These are phyloP conservation scores for Tolypocladium ovalisporum DNA, from an alignment of 2,329 filamentous ascomycete species.

Conservation along the genomic window DNA sequence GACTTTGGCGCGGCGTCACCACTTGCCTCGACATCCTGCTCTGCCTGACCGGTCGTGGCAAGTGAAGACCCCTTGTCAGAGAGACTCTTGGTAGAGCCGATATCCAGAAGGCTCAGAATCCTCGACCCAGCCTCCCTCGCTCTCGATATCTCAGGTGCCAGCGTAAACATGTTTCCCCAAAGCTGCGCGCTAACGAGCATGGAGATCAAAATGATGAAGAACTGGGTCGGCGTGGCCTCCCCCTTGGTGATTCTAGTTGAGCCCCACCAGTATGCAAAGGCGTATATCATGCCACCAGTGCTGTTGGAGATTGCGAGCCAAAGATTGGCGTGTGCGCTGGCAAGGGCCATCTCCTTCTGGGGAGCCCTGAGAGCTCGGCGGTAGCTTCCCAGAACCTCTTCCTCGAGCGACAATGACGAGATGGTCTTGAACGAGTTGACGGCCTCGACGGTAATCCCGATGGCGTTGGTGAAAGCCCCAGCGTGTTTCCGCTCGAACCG, in stretches of 20 bases:
- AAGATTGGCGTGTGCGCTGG: slow-evolving; percentile 40
- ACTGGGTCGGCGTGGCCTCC: slow-evolving; percentile 53
- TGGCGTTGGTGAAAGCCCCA: slow-evolving; percentile 51
- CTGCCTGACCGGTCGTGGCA: slow-evolving; percentile 3
- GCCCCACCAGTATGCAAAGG: slow-evolving; percentile 74
- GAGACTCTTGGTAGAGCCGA: slow-evolving; percentile 22
- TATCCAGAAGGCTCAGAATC: slow-evolving; percentile 40
- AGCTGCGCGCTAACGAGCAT: slow-evolving; percentile 63
- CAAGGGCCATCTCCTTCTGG: slow-evolving; percentile 41
- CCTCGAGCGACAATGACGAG: slow-evolving; percentile 41
- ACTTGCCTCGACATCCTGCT: slow-evolving; percentile 27
- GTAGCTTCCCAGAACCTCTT: slow-evolving; percentile 41
- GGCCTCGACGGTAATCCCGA: slow-evolving; percentile 55
- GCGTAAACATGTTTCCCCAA: slow-evolving; percentile 63
- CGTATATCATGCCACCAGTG: slow-evolving; percentile 57
- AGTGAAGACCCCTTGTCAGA: slow-evolving; percentile 6
- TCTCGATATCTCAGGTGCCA: slow-evolving; percentile 64
- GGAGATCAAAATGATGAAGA: slow-evolving; percentile 62
- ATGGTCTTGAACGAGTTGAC: slow-evolving; percentile 56
- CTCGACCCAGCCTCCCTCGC: slow-evolving; percentile 50
- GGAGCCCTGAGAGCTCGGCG: slow-evolving; percentile 36
- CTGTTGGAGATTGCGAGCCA: slow-evolving; percentile 51
- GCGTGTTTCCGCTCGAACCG: slow-evolving; percentile 53
- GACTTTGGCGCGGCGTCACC: slow-evolving; percentile 15
- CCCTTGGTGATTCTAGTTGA: slow-evolving; percentile 58